Evolutionary conservation across 495 filamentous ascomycete species (phyloP), one percentile per base, ranked within the genome.

Genomic region (Daldinia concentrica): DNA sequence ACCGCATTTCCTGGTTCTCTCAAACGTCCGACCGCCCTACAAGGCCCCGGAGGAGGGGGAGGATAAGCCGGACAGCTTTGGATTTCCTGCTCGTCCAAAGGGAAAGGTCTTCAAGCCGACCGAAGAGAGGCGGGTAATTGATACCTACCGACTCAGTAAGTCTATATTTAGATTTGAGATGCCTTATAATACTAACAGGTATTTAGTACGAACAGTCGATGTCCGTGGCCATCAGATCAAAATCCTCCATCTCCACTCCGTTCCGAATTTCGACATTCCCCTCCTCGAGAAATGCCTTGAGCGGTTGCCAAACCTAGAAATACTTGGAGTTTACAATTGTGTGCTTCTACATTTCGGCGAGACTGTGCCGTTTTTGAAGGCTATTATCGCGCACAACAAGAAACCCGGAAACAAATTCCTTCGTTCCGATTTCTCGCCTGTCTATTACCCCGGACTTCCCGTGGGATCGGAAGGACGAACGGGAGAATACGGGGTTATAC

Each of bases 311-410:
- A 66, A 72, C 55, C 56, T 76, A 0, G n/a, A 58, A 15, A 64
- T 57, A 0, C 52, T 79, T 0, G 74, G 73, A 12, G 34, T 79
- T 6, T 64, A 74, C 32, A 65, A 71, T 30, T 79, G 77, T 36
- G 73, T 74, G 14, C 66, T 76, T 0, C 7, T 79, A 0, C 65
- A 72, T n/a, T 74, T 79, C 14, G 69, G 69, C 29, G 24, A 61
- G 4, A 68, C 75, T 0, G 12, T 59, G 6, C 15, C 17, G 3
- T 19, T 76, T 0, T 29, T 79, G 3, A 36, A 51, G 1, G 24
- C 45, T 0, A 43, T 76, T 0, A 69, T 72, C 9, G 32, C 36
- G 1, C 62, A 59, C 26, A 73, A 77, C 12, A 22, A 55, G 22
- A 32, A 45, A 3, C 22, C 7, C 0, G n/a, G 26, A 4, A 26